These are phyloP conservation scores for Epichloe elymi DNA, from an alignment of 2,329 filamentous ascomycete genomes.

Conservation along the genomic window DNA sequence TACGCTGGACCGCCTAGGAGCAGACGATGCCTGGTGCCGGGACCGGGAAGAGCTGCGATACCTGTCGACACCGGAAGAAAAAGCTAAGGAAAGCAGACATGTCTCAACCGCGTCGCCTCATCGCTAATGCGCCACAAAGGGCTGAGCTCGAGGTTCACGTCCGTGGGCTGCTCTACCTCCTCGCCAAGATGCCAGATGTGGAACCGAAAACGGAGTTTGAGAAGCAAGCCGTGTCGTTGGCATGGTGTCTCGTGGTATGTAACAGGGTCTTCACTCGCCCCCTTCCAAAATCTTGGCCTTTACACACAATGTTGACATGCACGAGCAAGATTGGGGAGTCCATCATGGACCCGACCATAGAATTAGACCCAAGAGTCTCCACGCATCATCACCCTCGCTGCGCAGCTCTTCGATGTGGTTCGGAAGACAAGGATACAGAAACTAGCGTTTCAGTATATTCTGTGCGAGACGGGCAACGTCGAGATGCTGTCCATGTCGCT, in stretches of 20 bases:
- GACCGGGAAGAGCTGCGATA: neutral
- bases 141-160: neutral
- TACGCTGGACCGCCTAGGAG: neutral
- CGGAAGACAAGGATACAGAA: neutral
- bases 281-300: no score
- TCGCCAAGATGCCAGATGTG: neutral
- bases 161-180: conserved; percentile 1
- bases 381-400: neutral
- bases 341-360: conserved; percentile 2
- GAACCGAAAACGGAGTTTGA: neutral
- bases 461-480: conserved; percentile 1
- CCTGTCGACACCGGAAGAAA: conserved; percentile 1
- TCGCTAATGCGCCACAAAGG: neutral
- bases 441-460: neutral
- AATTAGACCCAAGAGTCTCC: neutral
- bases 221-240: neutral
- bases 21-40: neutral
- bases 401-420: neutral
- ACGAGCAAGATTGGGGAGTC: conserved; percentile 1
- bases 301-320: no score
- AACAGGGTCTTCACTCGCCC: no score
- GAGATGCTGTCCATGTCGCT: conserved; percentile 1
- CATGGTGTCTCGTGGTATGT: conserved; percentile 1
- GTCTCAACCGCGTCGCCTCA: no score
- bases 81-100: neutral